Conservation (phyloP, 495 filamentous ascomycete genomes). For the Penicillium cataractarum region DNA sequence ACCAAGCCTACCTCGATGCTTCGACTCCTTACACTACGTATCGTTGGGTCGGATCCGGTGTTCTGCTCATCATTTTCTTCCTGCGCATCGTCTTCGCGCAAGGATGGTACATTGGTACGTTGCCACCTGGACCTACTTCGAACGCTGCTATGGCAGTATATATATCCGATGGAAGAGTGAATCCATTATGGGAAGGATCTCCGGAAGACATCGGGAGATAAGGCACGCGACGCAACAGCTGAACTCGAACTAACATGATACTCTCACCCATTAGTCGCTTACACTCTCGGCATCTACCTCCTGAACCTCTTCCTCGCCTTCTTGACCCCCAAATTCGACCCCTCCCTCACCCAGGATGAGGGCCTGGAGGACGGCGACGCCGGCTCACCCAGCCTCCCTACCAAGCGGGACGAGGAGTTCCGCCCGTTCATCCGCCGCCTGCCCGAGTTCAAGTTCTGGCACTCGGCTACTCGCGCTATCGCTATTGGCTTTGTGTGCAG, state of each 20-base stretch:
- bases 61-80: slow-evolving; percentile 78
- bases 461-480: slow-evolving; percentile 87
- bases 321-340: slow-evolving; percentile 97
- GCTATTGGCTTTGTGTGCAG: slow-evolving; percentile 82
- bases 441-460: slow-evolving; percentile 99
- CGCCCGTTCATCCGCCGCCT: slow-evolving; percentile 93
- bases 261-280: slow-evolving; percentile 67
- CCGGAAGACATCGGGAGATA: not conserved
- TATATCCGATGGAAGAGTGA: not conserved
- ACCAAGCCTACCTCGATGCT: slow-evolving; percentile 92
- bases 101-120: slow-evolving; percentile 97
- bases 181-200: not conserved
- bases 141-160: not conserved
- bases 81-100: slow-evolving; percentile 86
- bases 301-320: slow-evolving; percentile 99
- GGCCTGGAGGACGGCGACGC: slow-evolving; percentile 91
- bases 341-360: slow-evolving; percentile 91
- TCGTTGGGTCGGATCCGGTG: slow-evolving; percentile 82
- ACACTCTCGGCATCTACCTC: slow-evolving; percentile 98
- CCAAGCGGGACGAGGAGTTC: slow-evolving; percentile 96
- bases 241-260: slow-evolving; percentile 9
- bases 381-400: slow-evolving; percentile 69
- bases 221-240: not conserved
- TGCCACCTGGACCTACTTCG: not conserved
- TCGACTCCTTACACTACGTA: slow-evolving; percentile 85